These are phyloP conservation scores for Cordyceps sp. DNA, from an alignment of 2,329 filamentous ascomycete species.

Conservation along the genomic window DNA sequence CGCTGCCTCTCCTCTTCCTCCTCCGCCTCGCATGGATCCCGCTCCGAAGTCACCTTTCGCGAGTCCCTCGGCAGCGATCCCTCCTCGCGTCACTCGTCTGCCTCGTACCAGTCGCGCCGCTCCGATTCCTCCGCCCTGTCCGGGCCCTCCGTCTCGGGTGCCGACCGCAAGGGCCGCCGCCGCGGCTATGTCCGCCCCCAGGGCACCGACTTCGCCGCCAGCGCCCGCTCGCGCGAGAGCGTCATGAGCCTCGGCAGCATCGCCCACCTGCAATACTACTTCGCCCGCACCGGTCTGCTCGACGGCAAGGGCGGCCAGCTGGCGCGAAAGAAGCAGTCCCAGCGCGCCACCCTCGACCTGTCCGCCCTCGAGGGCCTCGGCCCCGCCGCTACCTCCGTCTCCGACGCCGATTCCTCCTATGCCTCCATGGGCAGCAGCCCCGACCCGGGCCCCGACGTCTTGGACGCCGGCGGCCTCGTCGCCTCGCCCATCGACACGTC, in stretches of 20 bases:
- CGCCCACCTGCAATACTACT: slow-evolving; percentile 95
- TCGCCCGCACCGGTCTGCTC: slow-evolving; percentile 80
- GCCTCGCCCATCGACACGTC: slow-evolving; percentile 28
- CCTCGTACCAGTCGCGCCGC: slow-evolving; percentile 29
- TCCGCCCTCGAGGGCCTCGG: slow-evolving; percentile 26
- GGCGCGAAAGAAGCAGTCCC: slow-evolving; percentile 52
- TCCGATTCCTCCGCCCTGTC: slow-evolving; percentile 24
- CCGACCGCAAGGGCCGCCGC: slow-evolving; percentile 30
- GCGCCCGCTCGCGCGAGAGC: slow-evolving; percentile 78
- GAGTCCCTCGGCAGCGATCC: slow-evolving; percentile 40
- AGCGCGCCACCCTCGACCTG: slow-evolving; percentile 40
- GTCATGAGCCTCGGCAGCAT: slow-evolving; percentile 95
- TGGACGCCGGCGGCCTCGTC: slow-evolving; percentile 13
- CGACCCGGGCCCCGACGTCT: slow-evolving; percentile 26
- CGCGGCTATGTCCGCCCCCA: slow-evolving; percentile 80
- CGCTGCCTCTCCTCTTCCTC: slow-evolving; percentile 49
- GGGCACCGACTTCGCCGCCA: slow-evolving; percentile 77
- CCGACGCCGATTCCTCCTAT: slow-evolving; percentile 42
- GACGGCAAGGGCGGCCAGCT: slow-evolving; percentile 86
- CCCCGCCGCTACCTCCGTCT: slow-evolving; percentile 12
- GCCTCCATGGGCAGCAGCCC: slow-evolving; percentile 43
- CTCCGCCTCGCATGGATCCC: slow-evolving; percentile 39
- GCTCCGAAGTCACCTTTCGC: slow-evolving; percentile 28
- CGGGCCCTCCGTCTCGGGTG: slow-evolving; percentile 29
- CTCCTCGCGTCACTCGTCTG: slow-evolving; percentile 43